Base-by-base conservation (phyloP, 2,329 filamentous ascomycete species). In the Aureobasidium zeae region DNA sequence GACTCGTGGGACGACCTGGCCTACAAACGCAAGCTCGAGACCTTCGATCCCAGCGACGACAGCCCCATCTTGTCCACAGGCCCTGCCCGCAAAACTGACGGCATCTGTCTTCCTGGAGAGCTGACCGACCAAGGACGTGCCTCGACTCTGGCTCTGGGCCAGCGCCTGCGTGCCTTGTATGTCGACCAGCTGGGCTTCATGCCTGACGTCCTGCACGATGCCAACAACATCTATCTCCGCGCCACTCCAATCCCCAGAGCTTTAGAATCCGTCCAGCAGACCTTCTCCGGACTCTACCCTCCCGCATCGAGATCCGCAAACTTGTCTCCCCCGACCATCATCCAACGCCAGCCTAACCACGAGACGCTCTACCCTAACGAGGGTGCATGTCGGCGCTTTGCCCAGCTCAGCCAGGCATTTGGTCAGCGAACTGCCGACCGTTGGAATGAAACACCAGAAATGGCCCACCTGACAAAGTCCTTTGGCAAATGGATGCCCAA, bases 401-500 rank as follows among this genome's bases (percentile, higher is more conserved):
- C 60, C 2, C 65, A 71, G 45, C 57, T 72, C 3, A 63, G 63
- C 21, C 60, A 64, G 12, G 67, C 66, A 4, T 72, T 72, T 44
- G 69, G 67, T 4, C 62, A 69, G 29, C 59, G 69, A 3, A 58
- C 68, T 8, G 68, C 69, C 4, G 58, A 68, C 16, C 54, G 62
- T 11, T 71, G 66, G 67, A 72, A 72, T 44, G 63, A 69, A 25
- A 77, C 82, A 0, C 72, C 81, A 11, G 85, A 96, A 47, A 89
- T 96, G 80, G 73, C 74, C 22, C 88, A 94, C 59, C 67, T 95
- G 17, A 87, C 83, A 54, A 79, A 75, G 48, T 65, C 84, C 47
- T 78, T 88, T 43, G 79, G 82, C 25, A 86, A 83, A 60, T 94
- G 83, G 77, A 94, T 96, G 84, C 86, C 86, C 0, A 71, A 77